Conservation (phyloP, 1,139 yeast species). For the Geotrichum fermentans region DNA sequence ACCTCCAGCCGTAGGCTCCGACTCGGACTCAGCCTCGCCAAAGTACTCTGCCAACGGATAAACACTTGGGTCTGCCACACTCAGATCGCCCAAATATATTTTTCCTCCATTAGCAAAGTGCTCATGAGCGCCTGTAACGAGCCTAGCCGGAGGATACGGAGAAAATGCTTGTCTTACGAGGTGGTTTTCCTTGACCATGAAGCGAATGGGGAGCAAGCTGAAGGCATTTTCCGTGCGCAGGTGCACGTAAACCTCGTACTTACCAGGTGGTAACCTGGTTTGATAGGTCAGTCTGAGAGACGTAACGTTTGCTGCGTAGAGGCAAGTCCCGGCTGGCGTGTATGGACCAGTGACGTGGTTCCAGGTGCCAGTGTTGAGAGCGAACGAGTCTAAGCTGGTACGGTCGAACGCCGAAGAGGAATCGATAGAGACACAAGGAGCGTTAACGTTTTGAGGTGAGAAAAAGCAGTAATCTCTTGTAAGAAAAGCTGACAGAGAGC, state of each 20-base stretch:
- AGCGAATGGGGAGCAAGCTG: slow-evolving; percentile 26
- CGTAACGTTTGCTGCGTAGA: slow-evolving; percentile 29
- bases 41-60: not conserved
- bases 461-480: slow-evolving; percentile 18
- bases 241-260: slow-evolving; percentile 27
- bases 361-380: slow-evolving; percentile 22
- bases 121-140: slow-evolving; percentile 19
- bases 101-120: slow-evolving; percentile 4
- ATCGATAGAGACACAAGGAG: too few species aligned
- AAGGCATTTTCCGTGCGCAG: slow-evolving; percentile 27
- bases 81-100: slow-evolving; percentile 19
- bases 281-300: slow-evolving; percentile 26
- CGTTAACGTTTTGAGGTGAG: slow-evolving; percentile 9
- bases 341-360: slow-evolving; percentile 25
- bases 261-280: slow-evolving; percentile 29
- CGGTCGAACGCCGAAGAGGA: not conserved
- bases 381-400: slow-evolving; percentile 4
- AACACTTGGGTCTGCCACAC: not conserved
- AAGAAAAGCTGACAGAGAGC: slow-evolving; percentile 10
- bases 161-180: slow-evolving; percentile 17
- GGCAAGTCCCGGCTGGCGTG: slow-evolving; percentile 23
- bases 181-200: slow-evolving; percentile 21
- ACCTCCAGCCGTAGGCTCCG: too few species aligned
- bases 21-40: not conserved
- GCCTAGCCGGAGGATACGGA: slow-evolving; percentile 18